Conservation (phyloP, 2,329 filamentous ascomycete genomes). For the Penicillium sp. region DNA sequence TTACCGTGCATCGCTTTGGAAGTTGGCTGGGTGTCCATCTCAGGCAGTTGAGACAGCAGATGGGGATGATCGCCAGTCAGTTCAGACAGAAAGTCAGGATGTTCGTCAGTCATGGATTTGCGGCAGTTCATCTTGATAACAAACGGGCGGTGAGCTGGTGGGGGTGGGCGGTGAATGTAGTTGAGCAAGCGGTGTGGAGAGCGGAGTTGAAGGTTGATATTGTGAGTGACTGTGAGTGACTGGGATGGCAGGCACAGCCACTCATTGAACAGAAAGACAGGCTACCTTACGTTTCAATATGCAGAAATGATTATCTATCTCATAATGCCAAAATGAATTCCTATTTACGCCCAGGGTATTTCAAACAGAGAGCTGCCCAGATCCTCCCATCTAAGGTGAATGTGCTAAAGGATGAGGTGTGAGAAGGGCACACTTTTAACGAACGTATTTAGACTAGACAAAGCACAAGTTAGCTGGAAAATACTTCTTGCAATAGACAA, state of each 20-base stretch:
- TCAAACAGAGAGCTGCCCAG: background rate
- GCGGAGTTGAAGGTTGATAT: background rate
- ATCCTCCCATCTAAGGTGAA: background rate
- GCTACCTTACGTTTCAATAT: too few species aligned
- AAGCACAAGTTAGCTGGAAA: background rate
- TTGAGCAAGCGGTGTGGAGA: background rate
- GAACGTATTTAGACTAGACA: constrained; percentile 53
- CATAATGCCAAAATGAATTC: background rate
- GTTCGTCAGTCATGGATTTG: background rate
- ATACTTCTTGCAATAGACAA: background rate
- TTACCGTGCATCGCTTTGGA: constrained; percentile 35
- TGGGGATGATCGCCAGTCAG: constrained; percentile 7
- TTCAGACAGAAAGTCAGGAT: constrained; percentile 18
- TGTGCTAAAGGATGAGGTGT: background rate
- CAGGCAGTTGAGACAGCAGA: constrained; percentile 10
- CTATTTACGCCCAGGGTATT: constrained; percentile 5
- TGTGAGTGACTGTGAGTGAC: background rate
- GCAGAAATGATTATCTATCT: too few species aligned
- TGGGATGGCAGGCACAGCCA: too few species aligned
- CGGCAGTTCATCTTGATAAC: constrained; percentile 14
- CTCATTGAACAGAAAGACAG: too few species aligned
- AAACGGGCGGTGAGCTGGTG: background rate
- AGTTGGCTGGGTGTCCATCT: constrained; percentile 40
- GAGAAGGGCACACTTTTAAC: constrained; percentile 32
- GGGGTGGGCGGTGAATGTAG: background rate